Conservation (phyloP, 371 early-diverging fungal species). For the Syncephalastrum sp. region DNA sequence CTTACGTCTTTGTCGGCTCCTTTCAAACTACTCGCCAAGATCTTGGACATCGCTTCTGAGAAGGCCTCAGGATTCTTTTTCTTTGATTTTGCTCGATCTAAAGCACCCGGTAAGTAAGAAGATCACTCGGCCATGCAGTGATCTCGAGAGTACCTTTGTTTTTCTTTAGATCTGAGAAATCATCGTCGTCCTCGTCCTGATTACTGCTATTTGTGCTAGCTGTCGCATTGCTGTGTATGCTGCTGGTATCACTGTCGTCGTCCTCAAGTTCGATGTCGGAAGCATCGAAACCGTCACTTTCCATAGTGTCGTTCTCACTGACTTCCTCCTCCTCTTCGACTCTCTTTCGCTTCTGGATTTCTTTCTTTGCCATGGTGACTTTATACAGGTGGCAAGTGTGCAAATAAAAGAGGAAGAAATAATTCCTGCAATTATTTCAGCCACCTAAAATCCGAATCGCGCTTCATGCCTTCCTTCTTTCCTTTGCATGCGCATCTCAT, state of each 20-base stretch:
- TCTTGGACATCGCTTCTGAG: constrained; percentile 68
- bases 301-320: constrained; percentile 19
- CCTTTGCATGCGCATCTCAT: neutral
- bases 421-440: too few species aligned
- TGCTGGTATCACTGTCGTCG: constrained; percentile 15
- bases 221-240: constrained; percentile 7
- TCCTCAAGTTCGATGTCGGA: constrained; percentile 21
- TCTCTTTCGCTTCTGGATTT: too few species aligned
- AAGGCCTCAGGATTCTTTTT: constrained; percentile 52
- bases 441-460: too few species aligned
- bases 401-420: too few species aligned
- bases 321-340: constrained; percentile 17
- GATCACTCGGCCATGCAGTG: neutral
- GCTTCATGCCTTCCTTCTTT: constrained; percentile 15
- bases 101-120: neutral
- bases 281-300: constrained; percentile 20
- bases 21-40: constrained; percentile 57
- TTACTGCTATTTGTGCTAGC: constrained; percentile 12
- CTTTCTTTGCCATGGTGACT: too few species aligned
- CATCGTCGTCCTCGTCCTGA: constrained; percentile 20
- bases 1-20: constrained; percentile 46
- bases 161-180: constrained; percentile 20
- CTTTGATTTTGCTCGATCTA: constrained; percentile 30
- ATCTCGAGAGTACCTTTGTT: constrained; percentile 10
- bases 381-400: too few species aligned